A percentile compares a stretch with the other conserved stretches of the same genome.
Conservation (phyloP, 805 yeast genomes). For the Metschnikowia similis region DNA sequence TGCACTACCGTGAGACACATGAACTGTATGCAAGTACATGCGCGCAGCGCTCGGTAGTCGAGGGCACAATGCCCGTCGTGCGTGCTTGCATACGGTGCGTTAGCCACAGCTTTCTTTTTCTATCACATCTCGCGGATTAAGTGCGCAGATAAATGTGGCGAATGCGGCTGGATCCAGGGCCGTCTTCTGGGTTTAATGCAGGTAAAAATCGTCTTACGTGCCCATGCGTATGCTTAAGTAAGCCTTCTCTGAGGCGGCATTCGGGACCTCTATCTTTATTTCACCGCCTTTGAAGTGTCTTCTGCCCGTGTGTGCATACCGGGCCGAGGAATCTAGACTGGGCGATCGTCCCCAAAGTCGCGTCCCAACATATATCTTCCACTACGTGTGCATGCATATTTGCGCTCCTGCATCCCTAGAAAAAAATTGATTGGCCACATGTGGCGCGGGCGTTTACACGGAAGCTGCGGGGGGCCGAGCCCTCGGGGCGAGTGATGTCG, state of each 20-base stretch:
- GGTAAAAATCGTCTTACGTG: too few relatives aligned
- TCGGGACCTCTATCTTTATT: too few relatives aligned
- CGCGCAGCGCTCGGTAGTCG: neutral
- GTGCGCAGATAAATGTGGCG: neutral
- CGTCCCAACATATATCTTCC: neutral
- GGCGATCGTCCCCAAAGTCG: neutral
- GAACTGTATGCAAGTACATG: neutral
- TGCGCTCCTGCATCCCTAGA: neutral
- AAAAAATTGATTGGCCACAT: neutral
- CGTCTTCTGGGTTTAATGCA: too few relatives aligned
- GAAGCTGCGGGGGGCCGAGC: neutral
- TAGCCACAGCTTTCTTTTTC: neutral
- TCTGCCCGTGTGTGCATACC: neutral
- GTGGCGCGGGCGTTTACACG: neutral
- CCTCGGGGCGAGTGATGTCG: neutral
- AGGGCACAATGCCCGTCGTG: neutral
- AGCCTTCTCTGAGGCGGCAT: too few relatives aligned
- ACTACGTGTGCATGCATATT: neutral
- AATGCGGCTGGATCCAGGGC: too few relatives aligned
- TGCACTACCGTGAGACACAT: constrained; percentile 3
- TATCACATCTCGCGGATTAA: neutral
- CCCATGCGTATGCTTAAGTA: too few relatives aligned
- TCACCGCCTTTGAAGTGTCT: too few relatives aligned
- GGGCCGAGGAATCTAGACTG: neutral
- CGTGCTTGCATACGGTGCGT: neutral